Evolutionary conservation across 2,329 filamentous ascomycete species (phyloP).

Genomic region (Trichoderma sp.): DNA sequence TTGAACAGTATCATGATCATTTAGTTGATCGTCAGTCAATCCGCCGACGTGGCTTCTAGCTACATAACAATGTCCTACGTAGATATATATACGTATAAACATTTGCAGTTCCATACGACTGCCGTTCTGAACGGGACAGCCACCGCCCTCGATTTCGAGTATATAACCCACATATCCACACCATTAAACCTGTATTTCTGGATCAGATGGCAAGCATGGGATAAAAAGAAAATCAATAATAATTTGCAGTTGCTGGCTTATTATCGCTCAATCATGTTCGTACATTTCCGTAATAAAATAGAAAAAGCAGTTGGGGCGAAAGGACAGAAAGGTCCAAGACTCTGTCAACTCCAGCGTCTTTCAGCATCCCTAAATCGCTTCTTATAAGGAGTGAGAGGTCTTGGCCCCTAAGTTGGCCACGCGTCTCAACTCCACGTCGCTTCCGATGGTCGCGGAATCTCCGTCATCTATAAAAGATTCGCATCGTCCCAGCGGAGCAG

Average conservation of each 20-base stretch:
- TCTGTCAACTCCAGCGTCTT: not conserved
- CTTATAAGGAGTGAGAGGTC: slow-evolving; percentile 14
- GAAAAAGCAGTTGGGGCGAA: not conserved
- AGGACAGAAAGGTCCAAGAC: not conserved
- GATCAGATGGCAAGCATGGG: not conserved
- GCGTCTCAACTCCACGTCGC: slow-evolving; percentile 38
- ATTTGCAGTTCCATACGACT: not conserved
- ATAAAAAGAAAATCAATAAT: not conserved
- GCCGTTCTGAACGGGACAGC: not conserved
- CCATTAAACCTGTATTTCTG: not conserved
- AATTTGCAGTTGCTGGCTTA: not conserved
- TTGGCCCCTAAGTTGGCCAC: slow-evolving; percentile 32
- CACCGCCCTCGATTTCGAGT: not conserved
- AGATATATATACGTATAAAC: not conserved
- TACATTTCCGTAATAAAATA: not conserved
- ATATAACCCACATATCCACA: not conserved
- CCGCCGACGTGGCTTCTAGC: not conserved
- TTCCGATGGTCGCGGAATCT: slow-evolving; percentile 34
- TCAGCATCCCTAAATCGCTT: not conserved
- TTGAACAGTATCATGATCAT: not conserved
- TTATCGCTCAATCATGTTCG: not conserved
- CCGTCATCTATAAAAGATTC: slow-evolving; percentile 32
- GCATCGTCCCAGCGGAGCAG: slow-evolving; percentile 17
- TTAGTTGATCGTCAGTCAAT: not conserved
- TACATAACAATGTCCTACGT: not conserved